These are phyloP conservation scores for Diaporthe destruens DNA, from an alignment of 2,329 filamentous ascomycete genomes.

Conservation along the genomic window DNA sequence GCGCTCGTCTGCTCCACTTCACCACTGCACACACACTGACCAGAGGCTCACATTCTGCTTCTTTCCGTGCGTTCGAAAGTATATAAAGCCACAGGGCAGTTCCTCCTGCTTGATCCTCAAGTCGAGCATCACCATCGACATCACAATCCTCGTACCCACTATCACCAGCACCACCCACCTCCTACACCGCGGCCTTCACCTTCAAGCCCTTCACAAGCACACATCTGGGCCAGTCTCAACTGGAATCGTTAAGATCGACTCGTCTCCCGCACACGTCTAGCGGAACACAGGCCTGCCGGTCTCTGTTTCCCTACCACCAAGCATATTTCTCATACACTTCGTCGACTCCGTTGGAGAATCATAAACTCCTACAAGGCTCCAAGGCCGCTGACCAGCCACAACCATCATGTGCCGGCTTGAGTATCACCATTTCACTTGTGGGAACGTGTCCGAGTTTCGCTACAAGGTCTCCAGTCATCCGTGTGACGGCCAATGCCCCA, in stretches of 20 bases:
- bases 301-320: not conserved
- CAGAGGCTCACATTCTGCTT: slow-evolving; percentile 39
- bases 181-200: slow-evolving; percentile 1
- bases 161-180: not conserved
- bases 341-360: not conserved
- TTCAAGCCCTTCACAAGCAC: slow-evolving; percentile 9
- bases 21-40: slow-evolving; percentile 37
- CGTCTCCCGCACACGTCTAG: not conserved
- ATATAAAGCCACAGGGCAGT: slow-evolving; percentile 39
- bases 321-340: not conserved
- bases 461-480: not conserved
- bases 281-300: not conserved
- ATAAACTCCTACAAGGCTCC: not conserved
- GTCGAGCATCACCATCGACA: slow-evolving; percentile 35
- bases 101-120: slow-evolving; percentile 24
- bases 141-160: slow-evolving; percentile 20
- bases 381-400: not conserved
- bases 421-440: slow-evolving; percentile 33
- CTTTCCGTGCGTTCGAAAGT: slow-evolving; percentile 33
- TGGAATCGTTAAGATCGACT: not conserved
- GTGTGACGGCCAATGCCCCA: slow-evolving; percentile 16
- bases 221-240: not conserved
- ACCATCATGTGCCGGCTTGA: slow-evolving; percentile 36
- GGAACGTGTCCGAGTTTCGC: not conserved
- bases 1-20: slow-evolving; percentile 35